Percentiles rank a stretch among this genome's conserved stretches.
Evolutionary conservation across 768 basidiomycete species (phyloP).

Genomic region (Hygrocybe punicea): DNA sequence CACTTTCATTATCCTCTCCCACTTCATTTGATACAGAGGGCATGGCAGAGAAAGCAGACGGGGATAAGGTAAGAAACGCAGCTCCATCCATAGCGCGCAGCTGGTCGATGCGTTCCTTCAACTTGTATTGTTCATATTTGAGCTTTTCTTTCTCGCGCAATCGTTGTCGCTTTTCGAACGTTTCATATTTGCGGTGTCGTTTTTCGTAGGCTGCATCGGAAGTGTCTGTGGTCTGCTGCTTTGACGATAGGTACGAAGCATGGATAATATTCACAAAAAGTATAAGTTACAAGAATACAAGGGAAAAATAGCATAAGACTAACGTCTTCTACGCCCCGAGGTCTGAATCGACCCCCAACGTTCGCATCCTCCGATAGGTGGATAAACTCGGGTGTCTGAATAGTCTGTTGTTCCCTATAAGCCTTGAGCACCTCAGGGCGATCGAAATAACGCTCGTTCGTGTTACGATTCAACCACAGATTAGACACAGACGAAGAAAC

Average conservation of each 20-base stretch:
- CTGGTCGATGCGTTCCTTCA: constrained; percentile 85
- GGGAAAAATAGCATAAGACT: constrained; percentile 29
- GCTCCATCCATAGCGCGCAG: constrained; percentile 67
- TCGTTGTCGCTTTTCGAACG: constrained; percentile 80
- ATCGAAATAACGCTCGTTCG: constrained; percentile 74
- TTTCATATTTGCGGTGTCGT: constrained; percentile 83
- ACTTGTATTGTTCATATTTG: constrained; percentile 87
- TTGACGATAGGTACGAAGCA: constrained; percentile 6
- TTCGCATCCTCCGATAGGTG: constrained; percentile 45
- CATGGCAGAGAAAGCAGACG: constrained; percentile 51
- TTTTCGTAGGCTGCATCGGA: constrained; percentile 79
- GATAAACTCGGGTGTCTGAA: constrained; percentile 76
- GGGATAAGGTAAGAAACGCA: constrained; percentile 63
- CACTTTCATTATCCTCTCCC: constrained; percentile 25
- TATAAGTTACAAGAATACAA: constrained; percentile 12
- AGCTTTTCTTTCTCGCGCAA: constrained; percentile 89
- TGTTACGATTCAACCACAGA: constrained; percentile 48
- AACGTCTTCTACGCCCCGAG: constrained; percentile 68
- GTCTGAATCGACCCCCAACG: constrained; percentile 68
- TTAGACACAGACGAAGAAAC: constrained; percentile 40
- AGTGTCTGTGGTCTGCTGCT: constrained; percentile 58
- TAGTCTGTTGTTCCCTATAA: constrained; percentile 63
- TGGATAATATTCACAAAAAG: constrained; percentile 4
- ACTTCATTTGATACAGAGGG: constrained; percentile 24
- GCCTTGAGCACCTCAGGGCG: constrained; percentile 71